phyloP scores from a whole-genome alignment of 116 monocot genomes.

The Posidonia oceanica region DNA sequence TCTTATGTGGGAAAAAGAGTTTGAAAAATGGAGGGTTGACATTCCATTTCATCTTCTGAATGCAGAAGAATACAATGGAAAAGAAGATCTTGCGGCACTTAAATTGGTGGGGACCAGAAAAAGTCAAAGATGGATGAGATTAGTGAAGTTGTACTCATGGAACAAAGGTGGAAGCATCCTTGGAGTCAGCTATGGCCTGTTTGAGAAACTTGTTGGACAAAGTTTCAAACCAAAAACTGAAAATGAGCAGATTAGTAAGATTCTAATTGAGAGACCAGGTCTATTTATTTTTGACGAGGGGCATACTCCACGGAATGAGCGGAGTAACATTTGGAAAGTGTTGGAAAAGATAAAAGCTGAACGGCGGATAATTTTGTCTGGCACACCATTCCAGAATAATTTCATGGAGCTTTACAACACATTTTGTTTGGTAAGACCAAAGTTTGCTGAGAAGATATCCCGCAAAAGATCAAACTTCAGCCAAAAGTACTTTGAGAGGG shows the following conservation, averaged over 20 bases:
- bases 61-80: slow-evolving; percentile 17
- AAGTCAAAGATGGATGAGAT: slow-evolving; percentile 14
- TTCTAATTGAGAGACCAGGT: slow-evolving; percentile 49
- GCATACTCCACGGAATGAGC: slow-evolving; percentile 64
- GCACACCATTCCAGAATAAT: slow-evolving; percentile 86
- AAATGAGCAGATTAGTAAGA: slow-evolving; percentile 11
- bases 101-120: slow-evolving; percentile 17
- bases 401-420: slow-evolving; percentile 71
- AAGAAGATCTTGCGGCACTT: slow-evolving; percentile 23
- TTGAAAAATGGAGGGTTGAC: slow-evolving; percentile 40
- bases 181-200: slow-evolving; percentile 54
- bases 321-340: slow-evolving; percentile 43
- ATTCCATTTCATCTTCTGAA: slow-evolving; percentile 57
- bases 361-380: slow-evolving; percentile 67
- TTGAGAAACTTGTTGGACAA: slow-evolving; percentile 26
- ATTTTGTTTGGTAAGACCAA: slow-evolving; percentile 50
- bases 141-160: slow-evolving; percentile 53
- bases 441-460: slow-evolving; percentile 37
- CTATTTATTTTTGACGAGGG: slow-evolving; percentile 79
- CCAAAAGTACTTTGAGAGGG: not conserved
- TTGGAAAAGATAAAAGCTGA: slow-evolving; percentile 38
- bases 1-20: slow-evolving; percentile 57
- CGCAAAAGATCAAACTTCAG: slow-evolving; percentile 10
- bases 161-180: slow-evolving; percentile 31
- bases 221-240: not conserved